Conservation (phyloP, 345 rosid species). For the Acer negundo region DNA sequence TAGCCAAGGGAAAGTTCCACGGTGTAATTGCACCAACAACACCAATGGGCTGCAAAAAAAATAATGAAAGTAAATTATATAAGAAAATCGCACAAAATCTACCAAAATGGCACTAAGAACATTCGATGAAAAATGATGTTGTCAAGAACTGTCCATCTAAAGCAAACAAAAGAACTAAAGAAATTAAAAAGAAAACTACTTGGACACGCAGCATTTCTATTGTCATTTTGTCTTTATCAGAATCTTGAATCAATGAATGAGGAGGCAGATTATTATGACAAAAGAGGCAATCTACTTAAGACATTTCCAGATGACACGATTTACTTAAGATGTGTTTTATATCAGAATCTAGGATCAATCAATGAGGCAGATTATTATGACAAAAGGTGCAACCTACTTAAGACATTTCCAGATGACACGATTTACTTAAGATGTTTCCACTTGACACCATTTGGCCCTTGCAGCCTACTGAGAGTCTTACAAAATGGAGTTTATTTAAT, state of each 20-base stretch:
- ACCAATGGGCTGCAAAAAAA: constrained; percentile 80
- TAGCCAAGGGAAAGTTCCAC: constrained; percentile 98
- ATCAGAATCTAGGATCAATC: too few species aligned
- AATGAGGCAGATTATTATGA: not conserved
- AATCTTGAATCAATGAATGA: not conserved
- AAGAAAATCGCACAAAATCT: not conserved
- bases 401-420: not conserved
- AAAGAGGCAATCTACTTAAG: not conserved
- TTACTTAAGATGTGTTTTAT: too few species aligned
- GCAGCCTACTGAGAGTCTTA: constrained; percentile 4
- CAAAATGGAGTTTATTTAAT: not conserved
- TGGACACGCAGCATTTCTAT: not conserved
- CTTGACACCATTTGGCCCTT: not conserved
- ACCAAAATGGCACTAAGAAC: not conserved
- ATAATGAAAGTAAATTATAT: constrained; percentile 18
- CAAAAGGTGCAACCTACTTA: not conserved
- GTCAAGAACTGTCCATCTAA: constrained; percentile 2
- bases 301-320: not conserved
- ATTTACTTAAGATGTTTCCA: not conserved
- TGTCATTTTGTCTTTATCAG: not conserved
- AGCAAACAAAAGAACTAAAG: not conserved
- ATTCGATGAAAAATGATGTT: not conserved
- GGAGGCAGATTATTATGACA: not conserved
- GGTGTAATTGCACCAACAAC: constrained; percentile 95
- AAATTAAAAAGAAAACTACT: not conserved